phyloP scores from a whole-genome alignment of 2,329 filamentous ascomycete genomes.

The Xylaria sp. region DNA sequence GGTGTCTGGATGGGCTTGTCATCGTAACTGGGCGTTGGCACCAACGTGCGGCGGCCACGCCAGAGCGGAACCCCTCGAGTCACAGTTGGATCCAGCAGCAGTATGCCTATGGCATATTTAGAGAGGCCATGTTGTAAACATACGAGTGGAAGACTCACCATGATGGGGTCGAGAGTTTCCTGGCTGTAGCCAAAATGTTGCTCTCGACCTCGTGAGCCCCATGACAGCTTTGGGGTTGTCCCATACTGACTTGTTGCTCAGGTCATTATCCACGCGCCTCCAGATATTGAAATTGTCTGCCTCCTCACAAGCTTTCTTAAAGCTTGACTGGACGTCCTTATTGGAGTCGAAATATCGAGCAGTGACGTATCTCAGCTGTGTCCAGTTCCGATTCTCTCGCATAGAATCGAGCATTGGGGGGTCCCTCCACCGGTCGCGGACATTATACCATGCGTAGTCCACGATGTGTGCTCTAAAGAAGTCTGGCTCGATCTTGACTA shows the following conservation, averaged over 20 bases:
- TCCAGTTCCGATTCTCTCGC: conserved; percentile 23
- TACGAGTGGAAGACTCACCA: conserved; percentile 1
- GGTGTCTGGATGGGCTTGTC: not conserved
- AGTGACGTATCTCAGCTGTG: conserved; percentile 26
- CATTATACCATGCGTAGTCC: conserved; percentile 27
- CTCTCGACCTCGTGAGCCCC: conserved; percentile 23
- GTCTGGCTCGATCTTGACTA: conserved; percentile 20
- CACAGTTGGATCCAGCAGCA: conserved; percentile 18
- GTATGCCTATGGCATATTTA: conserved; percentile 4
- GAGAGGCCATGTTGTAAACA: not conserved
- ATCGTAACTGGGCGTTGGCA: conserved; percentile 9
- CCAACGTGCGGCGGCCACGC: conserved; percentile 26
- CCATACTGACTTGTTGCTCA: conserved; percentile 25
- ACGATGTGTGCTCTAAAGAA: conserved; percentile 25
- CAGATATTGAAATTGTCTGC: conserved; percentile 22
- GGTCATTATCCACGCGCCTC: conserved; percentile 24
- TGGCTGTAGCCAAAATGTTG: conserved; percentile 25
- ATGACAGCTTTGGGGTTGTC: conserved; percentile 21
- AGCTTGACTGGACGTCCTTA: conserved; percentile 2
- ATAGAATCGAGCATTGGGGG: conserved; percentile 24
- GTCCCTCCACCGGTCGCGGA: conserved; percentile 27
- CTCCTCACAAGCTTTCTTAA: conserved; percentile 12
- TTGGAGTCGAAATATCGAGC: conserved; percentile 23
- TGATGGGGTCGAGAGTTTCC: not conserved
- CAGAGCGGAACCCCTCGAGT: conserved; percentile 22